These are phyloP conservation scores for Entophlyctis luteolus DNA, from an alignment of 192 early-diverging fungal genomes.

Conservation along the genomic window DNA sequence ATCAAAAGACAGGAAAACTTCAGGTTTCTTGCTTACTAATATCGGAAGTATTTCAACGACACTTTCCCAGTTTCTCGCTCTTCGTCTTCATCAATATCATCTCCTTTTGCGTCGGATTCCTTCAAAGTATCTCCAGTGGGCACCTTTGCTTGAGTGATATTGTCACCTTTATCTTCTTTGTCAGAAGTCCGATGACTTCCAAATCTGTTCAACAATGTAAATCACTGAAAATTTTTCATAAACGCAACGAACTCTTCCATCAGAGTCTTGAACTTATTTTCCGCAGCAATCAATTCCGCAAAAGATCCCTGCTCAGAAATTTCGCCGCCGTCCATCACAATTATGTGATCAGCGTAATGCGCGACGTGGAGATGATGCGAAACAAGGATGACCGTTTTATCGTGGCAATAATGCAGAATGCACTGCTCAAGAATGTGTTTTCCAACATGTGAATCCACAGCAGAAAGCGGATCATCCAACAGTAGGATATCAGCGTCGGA, in stretches of 20 bases:
- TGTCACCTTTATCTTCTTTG: neutral
- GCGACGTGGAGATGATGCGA: conserved; percentile 67
- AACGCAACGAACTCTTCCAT: too few relatives aligned
- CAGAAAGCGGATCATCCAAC: conserved; percentile 71
- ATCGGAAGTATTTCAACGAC: neutral
- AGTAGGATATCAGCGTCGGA: conserved; percentile 63
- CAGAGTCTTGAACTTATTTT: too few relatives aligned
- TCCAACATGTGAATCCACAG: conserved; percentile 63
- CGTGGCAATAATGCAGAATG: conserved; percentile 36
- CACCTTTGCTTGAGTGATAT: neutral
- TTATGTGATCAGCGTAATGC: conserved; percentile 54
- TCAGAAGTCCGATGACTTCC: neutral
- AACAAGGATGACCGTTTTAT: conserved; percentile 63
- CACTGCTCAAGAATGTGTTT: conserved; percentile 62
- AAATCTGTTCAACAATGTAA: too few relatives aligned
- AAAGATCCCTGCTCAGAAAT: conserved; percentile 57
- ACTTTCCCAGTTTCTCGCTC: neutral
- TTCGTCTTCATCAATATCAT: neutral
- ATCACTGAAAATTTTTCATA: neutral
- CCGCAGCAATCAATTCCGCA: conserved; percentile 28
- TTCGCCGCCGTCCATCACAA: conserved; percentile 60
- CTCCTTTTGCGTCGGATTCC: neutral
- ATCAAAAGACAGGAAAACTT: neutral
- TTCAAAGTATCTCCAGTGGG: conserved; percentile 40
- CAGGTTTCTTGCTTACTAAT: conserved; percentile 2